These are phyloP conservation scores for Warburgia ugandensis DNA, from an alignment of 164 flowering plant genomes.

Conservation along the genomic window DNA sequence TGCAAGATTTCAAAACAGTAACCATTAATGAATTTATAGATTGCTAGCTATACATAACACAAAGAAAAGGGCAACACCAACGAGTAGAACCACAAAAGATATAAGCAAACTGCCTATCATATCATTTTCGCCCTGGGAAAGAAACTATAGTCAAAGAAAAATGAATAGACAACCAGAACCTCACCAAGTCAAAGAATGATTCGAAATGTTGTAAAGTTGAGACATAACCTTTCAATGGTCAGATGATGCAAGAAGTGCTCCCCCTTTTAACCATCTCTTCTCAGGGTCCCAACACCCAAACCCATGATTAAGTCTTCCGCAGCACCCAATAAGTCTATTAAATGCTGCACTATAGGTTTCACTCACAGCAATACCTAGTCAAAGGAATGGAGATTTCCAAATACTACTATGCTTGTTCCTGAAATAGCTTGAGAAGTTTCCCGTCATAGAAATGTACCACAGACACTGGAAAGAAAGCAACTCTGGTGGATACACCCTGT, in stretches of 20 bases:
- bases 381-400: not conserved
- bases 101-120: conserved; percentile 1
- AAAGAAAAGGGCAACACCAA: too few species aligned
- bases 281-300: not conserved
- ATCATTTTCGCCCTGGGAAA: not conserved
- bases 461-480: too few species aligned
- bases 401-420: not conserved
- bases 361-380: not conserved
- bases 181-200: conserved; percentile 9
- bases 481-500: too few species aligned
- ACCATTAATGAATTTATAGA: too few species aligned
- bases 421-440: too few species aligned
- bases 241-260: not conserved
- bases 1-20: too few species aligned
- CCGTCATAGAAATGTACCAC: too few species aligned
- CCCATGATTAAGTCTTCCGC: not conserved
- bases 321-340: too few species aligned
- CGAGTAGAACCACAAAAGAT: too few species aligned
- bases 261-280: not conserved
- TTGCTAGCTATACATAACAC: too few species aligned
- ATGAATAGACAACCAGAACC: not conserved
- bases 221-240: not conserved
- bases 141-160: not conserved
- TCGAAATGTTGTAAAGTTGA: conserved; percentile 4
- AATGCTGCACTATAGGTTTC: not conserved